Evolutionary conservation across 352 stramenopile species (phyloP), one percentile per base, ranked within the genome.

Genomic region (Salisapilia sapeloensis): DNA sequence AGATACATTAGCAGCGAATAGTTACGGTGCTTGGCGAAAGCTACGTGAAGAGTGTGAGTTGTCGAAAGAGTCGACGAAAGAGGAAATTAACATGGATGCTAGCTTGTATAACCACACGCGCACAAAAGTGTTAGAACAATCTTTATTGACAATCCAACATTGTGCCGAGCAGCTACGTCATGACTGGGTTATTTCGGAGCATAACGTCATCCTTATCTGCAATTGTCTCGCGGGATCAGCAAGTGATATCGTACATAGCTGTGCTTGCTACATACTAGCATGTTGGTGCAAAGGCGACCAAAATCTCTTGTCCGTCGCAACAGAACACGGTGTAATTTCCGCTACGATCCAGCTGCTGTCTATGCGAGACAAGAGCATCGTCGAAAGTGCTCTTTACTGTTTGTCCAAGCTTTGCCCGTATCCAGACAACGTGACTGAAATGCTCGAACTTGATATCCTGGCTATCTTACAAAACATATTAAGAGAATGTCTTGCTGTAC

Each of bases 121-220:
- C n/a, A n/a, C n/a, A n/a, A n/a, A n/a, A n/a, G n/a, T n/a, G n/a
- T 40, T 86, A 9, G 71, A 84, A 26, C 67, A 86, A 32, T 65
- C 60, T 0, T 11, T 81, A 6, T 38, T 86, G 5, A 48, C 83
- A 11, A 31, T 86, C 4, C 82, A 58, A 28, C 83, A 86, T 30
- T 86, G 64, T 30, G 57, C 60, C 0, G n/a, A n/a, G n/a, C n/a
- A n/a, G n/a, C n/a, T n/a, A n/a, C n/a, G n/a, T n/a, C 38, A 44
- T 14, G n/a, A n/a, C n/a, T n/a, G n/a, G n/a, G n/a, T n/a, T n/a
- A n/a, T n/a, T n/a, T n/a, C n/a, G n/a, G n/a, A n/a, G n/a, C n/a
- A n/a, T n/a, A n/a, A n/a, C n/a, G 32, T 18, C 16, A 39, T 44
- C 22, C 24, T 39, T 4, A 12, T 12, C 2, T 6, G 9, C 13